Base-by-base conservation (phyloP, 345 rosid species). In the Abelmoschus esculentus region DNA sequence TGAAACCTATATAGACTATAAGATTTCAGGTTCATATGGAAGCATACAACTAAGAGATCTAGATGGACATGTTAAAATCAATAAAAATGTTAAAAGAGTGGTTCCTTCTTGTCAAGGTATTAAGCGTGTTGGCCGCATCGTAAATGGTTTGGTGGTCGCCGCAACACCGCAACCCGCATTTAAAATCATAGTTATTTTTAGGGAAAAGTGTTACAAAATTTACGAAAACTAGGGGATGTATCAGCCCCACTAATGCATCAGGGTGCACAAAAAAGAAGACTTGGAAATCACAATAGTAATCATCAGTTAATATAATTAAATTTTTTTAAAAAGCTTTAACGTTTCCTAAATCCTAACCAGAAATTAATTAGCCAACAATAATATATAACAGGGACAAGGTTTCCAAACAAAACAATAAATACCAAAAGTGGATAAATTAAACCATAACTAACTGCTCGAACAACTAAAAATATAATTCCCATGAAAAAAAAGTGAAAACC, bases 391-490 rank as follows among this genome's bases (percentile, higher is more conserved):
- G 17, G 52, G 52, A 13, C 17, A 47, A 47, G 52, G 52, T 13
- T 47, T 47, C 5, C 52, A 47, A 47, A 46, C 52, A 47, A 47
- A 47, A 13, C 52, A 47, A 3, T 12, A n/a, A 47, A 47, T 47
- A 12, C 0, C 52, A 78, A 72, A 59, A 61, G 44, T 26, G 36
- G 6, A 54, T 52, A n/a, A 73, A 70, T 32, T 58, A 66, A 66
- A 73, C 57, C 62, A 17, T 7, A 73, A 31, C 70, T 72, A 65
- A 73, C 55, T 22, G 22, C 64, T 29, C 17, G 19, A 63, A 46
- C 13, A 17, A 46, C n/a, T 0, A 47, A 12, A 66, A 66, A 47
- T 1, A 66, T 2, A 26, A 46, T 6, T 38, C 13, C 54, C 55
- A 15, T 19, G 7, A 56, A 14, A 56, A 15, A 22, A 34, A 12